Conservation (phyloP, 345 rosid species). For the Citropsis articulata region DNA sequence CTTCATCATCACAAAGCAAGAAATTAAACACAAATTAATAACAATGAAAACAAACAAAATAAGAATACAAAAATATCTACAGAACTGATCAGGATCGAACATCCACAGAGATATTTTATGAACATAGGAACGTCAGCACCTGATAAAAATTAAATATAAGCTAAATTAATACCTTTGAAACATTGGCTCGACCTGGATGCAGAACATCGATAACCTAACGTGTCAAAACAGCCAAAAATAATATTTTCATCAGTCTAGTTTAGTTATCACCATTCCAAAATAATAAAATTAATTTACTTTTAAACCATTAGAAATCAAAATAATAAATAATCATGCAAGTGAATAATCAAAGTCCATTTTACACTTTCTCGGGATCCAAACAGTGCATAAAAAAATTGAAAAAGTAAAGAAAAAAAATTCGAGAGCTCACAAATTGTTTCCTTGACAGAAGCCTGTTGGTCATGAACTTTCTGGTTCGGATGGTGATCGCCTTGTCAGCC, state of each 20-base stretch:
- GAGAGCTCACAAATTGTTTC: conserved; percentile 45
- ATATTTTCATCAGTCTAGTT: neutral
- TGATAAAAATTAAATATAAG: neutral
- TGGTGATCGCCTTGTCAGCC: conserved; percentile 56
- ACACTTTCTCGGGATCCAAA: neutral
- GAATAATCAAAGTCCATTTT: neutral
- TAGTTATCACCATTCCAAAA: no score
- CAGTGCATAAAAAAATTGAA: neutral
- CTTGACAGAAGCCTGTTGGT: conserved; percentile 54
- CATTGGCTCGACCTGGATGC: conserved; percentile 74
- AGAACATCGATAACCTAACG: conserved; percentile 64
- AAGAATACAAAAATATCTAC: no score
- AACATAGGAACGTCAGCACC: neutral
- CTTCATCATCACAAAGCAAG: conserved; percentile 13
- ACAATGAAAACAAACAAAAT: neutral
- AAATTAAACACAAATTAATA: neutral
- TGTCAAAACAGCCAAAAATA: neutral
- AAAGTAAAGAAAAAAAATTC: neutral
- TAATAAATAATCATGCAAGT: no score
- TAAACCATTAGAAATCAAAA: no score
- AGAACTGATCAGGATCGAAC: no score
- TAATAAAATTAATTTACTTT: no score
- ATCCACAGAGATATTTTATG: no score
- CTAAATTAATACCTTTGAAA: conserved; percentile 46
- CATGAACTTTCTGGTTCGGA: conserved; percentile 55